Evolutionary conservation across 148 eudicot genomes (phyloP).

Genomic region (Beta vulgaris): DNA sequence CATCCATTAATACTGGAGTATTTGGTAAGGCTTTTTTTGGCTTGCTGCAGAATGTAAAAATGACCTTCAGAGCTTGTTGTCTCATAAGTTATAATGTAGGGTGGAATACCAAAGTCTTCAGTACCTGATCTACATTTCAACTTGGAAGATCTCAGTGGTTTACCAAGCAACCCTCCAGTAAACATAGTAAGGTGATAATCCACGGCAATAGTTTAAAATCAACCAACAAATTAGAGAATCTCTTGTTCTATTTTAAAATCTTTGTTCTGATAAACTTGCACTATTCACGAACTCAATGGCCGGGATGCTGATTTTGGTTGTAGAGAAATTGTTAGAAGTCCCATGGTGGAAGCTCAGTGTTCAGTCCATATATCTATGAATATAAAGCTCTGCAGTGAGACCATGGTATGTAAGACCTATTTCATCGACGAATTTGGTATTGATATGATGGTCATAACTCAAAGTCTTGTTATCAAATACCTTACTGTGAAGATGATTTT

Average conservation of each 20-base stretch:
- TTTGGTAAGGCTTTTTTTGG: conserved; percentile 47
- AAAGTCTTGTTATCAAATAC: background rate
- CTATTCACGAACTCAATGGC: background rate
- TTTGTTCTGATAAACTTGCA: background rate
- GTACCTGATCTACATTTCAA: conserved; percentile 46
- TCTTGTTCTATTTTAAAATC: background rate
- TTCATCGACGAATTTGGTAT: background rate
- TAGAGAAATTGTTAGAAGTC: conserved; percentile 89
- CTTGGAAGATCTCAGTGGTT: conserved; percentile 73
- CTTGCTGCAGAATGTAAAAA: conserved; percentile 1
- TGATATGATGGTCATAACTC: too few species aligned
- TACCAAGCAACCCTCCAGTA: conserved; percentile 77
- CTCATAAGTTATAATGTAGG: conserved; percentile 40
- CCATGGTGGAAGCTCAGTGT: conserved; percentile 97
- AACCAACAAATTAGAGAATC: background rate
- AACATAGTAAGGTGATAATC: conserved; percentile 48
- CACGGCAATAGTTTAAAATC: background rate
- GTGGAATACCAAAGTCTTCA: conserved; percentile 78
- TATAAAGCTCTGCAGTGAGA: conserved; percentile 61
- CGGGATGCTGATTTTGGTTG: conserved; percentile 20
- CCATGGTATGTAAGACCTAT: conserved; percentile 48
- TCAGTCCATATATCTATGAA: conserved; percentile 84
- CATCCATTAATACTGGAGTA: conserved; percentile 68
- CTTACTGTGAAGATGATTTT: background rate
- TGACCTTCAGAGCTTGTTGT: conserved; percentile 4